Base-by-base conservation (phyloP, 2,329 filamentous ascomycete genomes). In the Chaetomium sp. region DNA sequence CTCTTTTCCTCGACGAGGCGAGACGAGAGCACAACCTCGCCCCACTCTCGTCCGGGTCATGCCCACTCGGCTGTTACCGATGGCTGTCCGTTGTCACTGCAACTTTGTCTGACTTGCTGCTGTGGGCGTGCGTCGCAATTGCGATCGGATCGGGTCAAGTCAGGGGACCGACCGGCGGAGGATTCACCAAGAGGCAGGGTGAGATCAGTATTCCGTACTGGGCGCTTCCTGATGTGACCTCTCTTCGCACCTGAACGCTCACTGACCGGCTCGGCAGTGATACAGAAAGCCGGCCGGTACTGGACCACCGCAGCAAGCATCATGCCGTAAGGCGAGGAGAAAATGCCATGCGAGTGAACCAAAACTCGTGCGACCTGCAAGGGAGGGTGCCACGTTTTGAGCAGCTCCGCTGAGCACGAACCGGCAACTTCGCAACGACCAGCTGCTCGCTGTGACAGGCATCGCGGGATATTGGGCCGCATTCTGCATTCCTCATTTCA, bases 121-220 rank as follows among this genome's bases (percentile, higher is more conserved):
- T 56, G 61, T 58, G 59, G 60, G 57, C 57, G 55, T 61, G 64
- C 63, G 65, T 67, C 66, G 55, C 65, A 67, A 59, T 62, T 60
- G 56, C 60, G 61, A 65, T 65, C 62, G 61, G 59, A 65, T 67
- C 62, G 62, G 65, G 65, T 40, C 57, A 66, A 66, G 63, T 65
- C 64, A 66, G 65, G 65, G 62, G 59, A 58, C 58, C 41, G 43
- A 51, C 32, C 33, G 9, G 46, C 59, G 56, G 55, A 59, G 56
- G 59, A 61, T 60, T 62, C 12, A 9, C 12, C 60, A 27, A 27
- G 19, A 27, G 19, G 19, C 19, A 27, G 3, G 55, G 59, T 50
- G 57, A 64, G 64, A 67, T 67, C 65, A 63, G 62, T 27, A 27
- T 27, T 57, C 55, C 60, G 59, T 51, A 51, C 49, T 59, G 53